Evolutionary conservation across 106 monocot genomes (phyloP).

Genomic region (Cymbidium sinense): DNA sequence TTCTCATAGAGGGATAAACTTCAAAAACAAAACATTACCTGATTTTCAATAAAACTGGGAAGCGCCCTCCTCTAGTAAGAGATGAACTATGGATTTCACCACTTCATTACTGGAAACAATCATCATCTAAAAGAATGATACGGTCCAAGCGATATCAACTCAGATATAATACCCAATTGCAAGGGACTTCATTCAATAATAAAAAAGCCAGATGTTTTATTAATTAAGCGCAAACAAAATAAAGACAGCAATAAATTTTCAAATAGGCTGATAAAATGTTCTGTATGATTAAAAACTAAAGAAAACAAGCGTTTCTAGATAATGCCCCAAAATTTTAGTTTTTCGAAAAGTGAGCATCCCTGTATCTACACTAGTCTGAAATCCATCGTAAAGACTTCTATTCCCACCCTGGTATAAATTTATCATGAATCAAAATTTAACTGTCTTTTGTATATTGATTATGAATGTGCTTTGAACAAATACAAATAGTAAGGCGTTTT

Average conservation of each 20-base stretch:
- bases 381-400: no score
- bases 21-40: neutral
- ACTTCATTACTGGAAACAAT: conserved; percentile 60
- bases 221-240: neutral
- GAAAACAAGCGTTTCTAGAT: neutral
- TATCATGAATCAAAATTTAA: no score
- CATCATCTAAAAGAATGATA: conserved; percentile 40
- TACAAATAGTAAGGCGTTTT: no score
- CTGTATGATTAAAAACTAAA: neutral
- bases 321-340: neutral
- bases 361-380: no score
- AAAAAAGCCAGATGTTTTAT: neutral
- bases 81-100: conserved; percentile 67
- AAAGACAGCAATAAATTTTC: neutral
- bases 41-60: conserved; percentile 8
- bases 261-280: neutral
- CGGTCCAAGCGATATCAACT: neutral
- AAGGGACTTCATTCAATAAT: neutral
- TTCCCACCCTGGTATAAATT: no score
- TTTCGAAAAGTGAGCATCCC: no score
- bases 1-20: no score
- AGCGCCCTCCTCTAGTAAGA: conserved; percentile 84
- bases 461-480: no score
- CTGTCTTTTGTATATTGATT: no score
- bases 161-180: neutral